Evolutionary conservation across 169 alveolate species (phyloP), one percentile per base, ranked within the genome.

Genomic region (Hepatocystis sp.): DNA sequence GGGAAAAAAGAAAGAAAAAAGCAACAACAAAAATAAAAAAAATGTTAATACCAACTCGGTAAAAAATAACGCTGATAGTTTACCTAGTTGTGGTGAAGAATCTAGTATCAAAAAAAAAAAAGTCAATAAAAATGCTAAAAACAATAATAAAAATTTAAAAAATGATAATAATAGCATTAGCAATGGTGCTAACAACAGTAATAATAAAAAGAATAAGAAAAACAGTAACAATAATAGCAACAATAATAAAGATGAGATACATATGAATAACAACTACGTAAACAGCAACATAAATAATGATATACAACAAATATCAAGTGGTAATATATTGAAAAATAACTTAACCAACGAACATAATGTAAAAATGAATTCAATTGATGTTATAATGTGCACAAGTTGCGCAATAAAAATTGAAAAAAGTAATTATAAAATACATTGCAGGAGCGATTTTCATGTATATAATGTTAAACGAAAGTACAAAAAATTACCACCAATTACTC

Each of bases 391-490:
- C 76, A 68, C 91, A 30, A 91, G 90, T 51, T 94, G 97, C 49
- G 58, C 58, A 47, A 53, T 91, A 28, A 88, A 67, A 47, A 88
- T 93, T n/a, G 90, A 86, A 55, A 86, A 66, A 47, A 60, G 86
- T 19, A 53, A 60, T 19, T 61, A 85, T 21, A 68, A 94, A 42
- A 19, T 58, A n/a, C 97, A 94, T 60, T 94, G 91, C 60, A 93
- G 93, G 32, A 88, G 95, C 13, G 95, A 94, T 19, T 90, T 91
- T 67, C 97, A 94, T 56, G 93, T 93, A 15, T 76, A 93, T 44
- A 94, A 94, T 81, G 90, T 90, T 28, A 93, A 93, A 61, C 68
- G 97, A 63, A 85, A 84, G 44, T 91, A 91, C 49, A 91, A 93
- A 64, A 92, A 88, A 42, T 81, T 93, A 85, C 76, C 92, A 21